Evolutionary conservation across 2,329 filamentous ascomycete genomes (phyloP).

Genomic region (Albophoma yamanashiensis): DNA sequence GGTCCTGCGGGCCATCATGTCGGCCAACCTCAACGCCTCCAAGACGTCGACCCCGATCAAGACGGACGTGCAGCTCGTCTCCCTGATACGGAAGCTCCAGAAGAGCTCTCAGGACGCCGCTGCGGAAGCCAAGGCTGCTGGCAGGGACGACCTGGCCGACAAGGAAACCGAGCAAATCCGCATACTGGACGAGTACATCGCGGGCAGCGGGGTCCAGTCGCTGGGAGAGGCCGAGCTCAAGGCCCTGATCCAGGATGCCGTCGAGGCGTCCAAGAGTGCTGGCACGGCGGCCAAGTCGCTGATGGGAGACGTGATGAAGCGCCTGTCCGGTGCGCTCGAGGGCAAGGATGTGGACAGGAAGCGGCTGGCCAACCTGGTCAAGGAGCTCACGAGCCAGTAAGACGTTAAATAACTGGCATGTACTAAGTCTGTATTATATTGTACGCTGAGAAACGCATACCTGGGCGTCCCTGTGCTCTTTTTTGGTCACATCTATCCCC

Average conservation of each 20-base stretch:
- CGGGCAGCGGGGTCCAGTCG: constrained; percentile 46
- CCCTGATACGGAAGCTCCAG: constrained; percentile 54
- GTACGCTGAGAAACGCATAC: not conserved
- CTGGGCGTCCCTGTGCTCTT: not conserved
- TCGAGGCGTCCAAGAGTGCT: constrained; percentile 38
- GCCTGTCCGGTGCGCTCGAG: constrained; percentile 42
- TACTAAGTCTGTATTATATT: not conserved
- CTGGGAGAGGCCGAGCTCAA: constrained; percentile 49
- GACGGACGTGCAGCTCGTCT: constrained; percentile 59
- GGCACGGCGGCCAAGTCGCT: constrained; percentile 33
- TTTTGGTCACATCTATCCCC: not conserved
- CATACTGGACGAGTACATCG: constrained; percentile 56
- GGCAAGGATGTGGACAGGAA: constrained; percentile 55
- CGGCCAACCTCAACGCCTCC: constrained; percentile 62
- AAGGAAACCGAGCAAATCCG: constrained; percentile 58
- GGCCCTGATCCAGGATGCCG: constrained; percentile 36
- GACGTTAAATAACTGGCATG: not conserved
- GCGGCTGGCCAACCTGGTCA: constrained; percentile 50
- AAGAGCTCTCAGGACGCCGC: constrained; percentile 46
- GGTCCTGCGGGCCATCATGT: constrained; percentile 58
- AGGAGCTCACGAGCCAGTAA: constrained; percentile 27
- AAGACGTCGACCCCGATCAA: constrained; percentile 61
- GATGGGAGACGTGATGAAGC: constrained; percentile 54
- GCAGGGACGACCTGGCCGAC: constrained; percentile 56
- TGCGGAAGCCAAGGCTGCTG: constrained; percentile 52